A percentile compares a stretch with the other conserved stretches of the same genome.
phyloP scores from a whole-genome alignment of 352 stramenopile species.

The Pythium oligandrum region DNA sequence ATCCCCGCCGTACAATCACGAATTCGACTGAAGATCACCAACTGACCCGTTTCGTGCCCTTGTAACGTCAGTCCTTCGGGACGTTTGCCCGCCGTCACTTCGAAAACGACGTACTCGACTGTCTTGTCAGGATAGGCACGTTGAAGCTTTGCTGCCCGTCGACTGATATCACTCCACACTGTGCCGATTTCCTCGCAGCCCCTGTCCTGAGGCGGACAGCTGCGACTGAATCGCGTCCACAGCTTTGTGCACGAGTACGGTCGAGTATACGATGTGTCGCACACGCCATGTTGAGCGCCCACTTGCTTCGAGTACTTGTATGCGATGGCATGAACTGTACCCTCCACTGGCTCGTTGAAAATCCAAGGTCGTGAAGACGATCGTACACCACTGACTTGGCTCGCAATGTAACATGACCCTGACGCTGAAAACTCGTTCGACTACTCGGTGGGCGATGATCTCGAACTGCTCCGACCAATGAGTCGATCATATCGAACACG shows the following conservation, averaged over 20 bases:
- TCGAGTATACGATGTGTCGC: not conserved
- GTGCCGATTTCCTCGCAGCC: not conserved
- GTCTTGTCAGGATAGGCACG: constrained; percentile 4
- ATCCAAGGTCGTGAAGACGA: constrained; percentile 18
- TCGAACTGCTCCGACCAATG: constrained; percentile 2
- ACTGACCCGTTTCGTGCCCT: constrained; percentile 6
- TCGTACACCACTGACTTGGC: constrained; percentile 7
- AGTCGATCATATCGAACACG: constrained; percentile 7
- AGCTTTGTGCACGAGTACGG: not conserved
- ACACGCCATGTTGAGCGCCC: not conserved
- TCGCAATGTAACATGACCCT: constrained; percentile 4
- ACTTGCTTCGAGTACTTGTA: constrained; percentile 1
- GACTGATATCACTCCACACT: not conserved
- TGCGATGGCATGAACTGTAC: constrained; percentile 15
- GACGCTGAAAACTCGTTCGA: too few species aligned
- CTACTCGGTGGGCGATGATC: not conserved
- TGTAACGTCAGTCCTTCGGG: constrained; percentile 2
- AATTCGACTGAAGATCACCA: constrained; percentile 6
- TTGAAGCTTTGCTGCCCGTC: not conserved
- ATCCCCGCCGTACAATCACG: not conserved
- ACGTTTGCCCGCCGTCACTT: not conserved
- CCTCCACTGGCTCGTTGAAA: constrained; percentile 7
- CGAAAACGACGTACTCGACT: constrained; percentile 4
- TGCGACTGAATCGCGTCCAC: not conserved
- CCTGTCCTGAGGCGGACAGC: not conserved